Percentiles rank a stretch among this genome's conserved stretches.
phyloP scores from a whole-genome alignment of 257 asterid species.

The Petunia axillaris region DNA sequence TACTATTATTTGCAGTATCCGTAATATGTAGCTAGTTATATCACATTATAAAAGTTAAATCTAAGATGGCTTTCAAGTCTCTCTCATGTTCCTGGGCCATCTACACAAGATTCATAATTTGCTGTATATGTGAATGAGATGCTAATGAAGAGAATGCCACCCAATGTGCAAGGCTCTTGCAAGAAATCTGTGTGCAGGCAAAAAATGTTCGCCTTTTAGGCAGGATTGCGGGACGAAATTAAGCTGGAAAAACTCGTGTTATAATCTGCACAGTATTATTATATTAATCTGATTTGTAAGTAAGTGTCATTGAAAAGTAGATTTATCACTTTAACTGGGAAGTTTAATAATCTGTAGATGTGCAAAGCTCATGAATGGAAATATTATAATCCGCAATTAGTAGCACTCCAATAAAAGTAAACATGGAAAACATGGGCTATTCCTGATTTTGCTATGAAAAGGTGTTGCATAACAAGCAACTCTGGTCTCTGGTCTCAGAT shows the following conservation, averaged over 20 bases:
- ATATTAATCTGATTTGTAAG: not conserved
- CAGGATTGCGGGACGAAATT: too few species aligned
- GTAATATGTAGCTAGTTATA: not conserved
- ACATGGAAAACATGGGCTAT: not conserved
- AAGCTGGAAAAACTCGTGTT: not conserved
- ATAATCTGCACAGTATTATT: not conserved
- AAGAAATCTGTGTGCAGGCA: too few species aligned
- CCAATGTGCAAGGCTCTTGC: too few species aligned
- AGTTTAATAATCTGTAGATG: not conserved
- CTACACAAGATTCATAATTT: not conserved
- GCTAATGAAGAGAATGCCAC: too few species aligned
- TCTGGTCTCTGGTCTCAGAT: not conserved
- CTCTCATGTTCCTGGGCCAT: not conserved
- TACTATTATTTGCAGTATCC: not conserved
- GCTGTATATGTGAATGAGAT: not conserved
- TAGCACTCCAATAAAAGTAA: not conserved
- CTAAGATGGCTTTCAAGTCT: not conserved
- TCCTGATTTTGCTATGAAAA: not conserved
- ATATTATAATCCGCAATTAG: not conserved
- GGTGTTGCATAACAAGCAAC: not conserved
- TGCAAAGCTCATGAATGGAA: constrained; percentile 7
- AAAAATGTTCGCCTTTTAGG: too few species aligned
- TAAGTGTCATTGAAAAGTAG: not conserved
- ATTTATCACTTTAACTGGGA: not conserved
- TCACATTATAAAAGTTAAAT: not conserved